phyloP scores from a whole-genome alignment of 345 rosid species.

The Hibiscus trionum region DNA sequence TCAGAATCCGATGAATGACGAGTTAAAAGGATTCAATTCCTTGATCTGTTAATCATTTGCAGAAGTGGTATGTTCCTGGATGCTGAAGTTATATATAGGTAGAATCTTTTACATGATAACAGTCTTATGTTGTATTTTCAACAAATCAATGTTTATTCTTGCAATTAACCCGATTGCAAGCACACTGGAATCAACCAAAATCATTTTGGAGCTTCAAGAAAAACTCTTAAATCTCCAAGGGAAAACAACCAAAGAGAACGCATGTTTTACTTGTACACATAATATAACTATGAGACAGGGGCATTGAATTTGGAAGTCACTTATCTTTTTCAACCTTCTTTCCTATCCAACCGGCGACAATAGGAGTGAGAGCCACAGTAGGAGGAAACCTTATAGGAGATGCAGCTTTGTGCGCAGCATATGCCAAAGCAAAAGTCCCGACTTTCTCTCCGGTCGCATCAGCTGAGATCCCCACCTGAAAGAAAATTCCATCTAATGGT shows the following conservation, averaged over 20 bases:
- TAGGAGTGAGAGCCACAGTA: conserved; percentile 79
- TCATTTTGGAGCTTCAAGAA: neutral
- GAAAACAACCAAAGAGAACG: neutral
- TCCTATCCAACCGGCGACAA: conserved; percentile 86
- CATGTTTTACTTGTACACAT: neutral
- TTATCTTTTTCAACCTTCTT: conserved; percentile 59
- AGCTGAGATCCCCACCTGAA: conserved; percentile 65
- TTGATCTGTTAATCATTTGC: neutral
- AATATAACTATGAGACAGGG: neutral
- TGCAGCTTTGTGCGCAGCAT: conserved; percentile 95
- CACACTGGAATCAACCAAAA: neutral
- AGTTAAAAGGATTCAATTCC: neutral
- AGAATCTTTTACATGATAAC: neutral
- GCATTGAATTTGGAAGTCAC: conserved; percentile 2
- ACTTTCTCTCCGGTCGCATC: conserved; percentile 73
- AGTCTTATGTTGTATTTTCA: neutral
- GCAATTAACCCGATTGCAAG: neutral
- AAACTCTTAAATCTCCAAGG: neutral
- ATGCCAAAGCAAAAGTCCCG: conserved; percentile 79
- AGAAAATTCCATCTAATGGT: conserved; percentile 2
- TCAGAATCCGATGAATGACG: neutral
- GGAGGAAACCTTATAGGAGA: conserved; percentile 95
- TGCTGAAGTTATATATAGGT: neutral
- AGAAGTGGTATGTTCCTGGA: neutral
- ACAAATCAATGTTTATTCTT: neutral